Evolutionary conservation across 768 basidiomycete species (phyloP), one percentile per base, ranked within the genome.

Genomic region (Cystobasidium onofrii): DNA sequence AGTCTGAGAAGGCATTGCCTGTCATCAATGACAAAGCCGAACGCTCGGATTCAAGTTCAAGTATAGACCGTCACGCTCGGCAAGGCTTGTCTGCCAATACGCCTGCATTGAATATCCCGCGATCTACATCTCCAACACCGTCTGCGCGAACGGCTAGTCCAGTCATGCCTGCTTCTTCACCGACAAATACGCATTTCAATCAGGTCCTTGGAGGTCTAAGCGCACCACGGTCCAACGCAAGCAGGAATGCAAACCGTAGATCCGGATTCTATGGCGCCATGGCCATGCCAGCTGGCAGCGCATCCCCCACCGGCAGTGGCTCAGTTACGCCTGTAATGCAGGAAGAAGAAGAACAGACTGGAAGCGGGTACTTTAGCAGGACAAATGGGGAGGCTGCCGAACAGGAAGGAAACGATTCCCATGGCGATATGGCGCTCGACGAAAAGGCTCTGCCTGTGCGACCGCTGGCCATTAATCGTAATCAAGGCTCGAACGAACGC

Each of bases 251-350:
- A 18, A 76, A 76, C 36, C 76, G 79, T 0, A 46, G 79, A 13
- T 79, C 79, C 0, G 79, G 79, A 1, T 79, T 79, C 70, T 79
- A 79, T 39, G 79, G 79, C 36, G 27, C 44, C 1, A 50, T 63
- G 36, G 17, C 55, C 13, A 73, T 41, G 23, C 64, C 63, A 3
- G n/a, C 64, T 43, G 61, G 18, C 3, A 23, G 44, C 12, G 12
- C 71, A 34, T 60, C 57, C 3, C 57, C 57, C 33, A 60, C 57
- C 12, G 57, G 9, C 57, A 60, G 57, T 34, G 57, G 57, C 25
- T 29, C 57, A 29, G 57, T 34, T 13, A 60, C 57, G 6, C 57
- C 57, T 29, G 33, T 29, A 4, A 7, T 34, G 25, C 29, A 34
- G 29, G 57, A 34, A 17, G 57, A 29, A 54, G 52, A 27, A 34